Base-by-base conservation (phyloP, 2,329 filamentous ascomycete species). In the Trichoderma brevicompactum region DNA sequence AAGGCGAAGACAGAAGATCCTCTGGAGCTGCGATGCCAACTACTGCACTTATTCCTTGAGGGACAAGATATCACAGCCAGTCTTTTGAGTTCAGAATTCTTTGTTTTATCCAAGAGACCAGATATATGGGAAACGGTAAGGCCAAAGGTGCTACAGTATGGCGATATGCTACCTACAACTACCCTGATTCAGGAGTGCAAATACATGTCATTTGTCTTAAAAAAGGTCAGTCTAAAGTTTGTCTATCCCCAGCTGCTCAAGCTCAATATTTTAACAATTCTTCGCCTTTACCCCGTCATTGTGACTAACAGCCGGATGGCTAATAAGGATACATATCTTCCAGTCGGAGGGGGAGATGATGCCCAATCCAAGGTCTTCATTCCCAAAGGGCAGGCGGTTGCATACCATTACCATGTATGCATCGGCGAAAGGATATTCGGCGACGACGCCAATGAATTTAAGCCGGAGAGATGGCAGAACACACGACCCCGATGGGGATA, bases 201-300 rank as follows among this genome's bases (percentile, higher is more conserved):
- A 43, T 43, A 43, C n/a, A 15, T 43, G 41, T 43, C 41, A 43
- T 43, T 43, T 43, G 41, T 43, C 41, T 43, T 43, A 43, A 43
- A 43, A n/a, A 43, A 43, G 41, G 41, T 43, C 15, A 43, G 41
- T 43, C 41, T n/a, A 15, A 13, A 43, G 41, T 13, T 43, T 43
- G 41, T 43, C 41, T 43, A 13, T 43, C n/a, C 41, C n/a, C 41
- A 43, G n/a, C n/a, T 7, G 41, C 15, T 43, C 6, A 15, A n/a
- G 41, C 41, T 43, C 13, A 43, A 43, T 43, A 43, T n/a, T 13
- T 43, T 17, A 12, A 50, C 43, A 78, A 77, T 75, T 0, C 70
- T 84, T 23, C 77, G 82, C 7, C 71, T 84, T 19, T 80, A 77
- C 65, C 78, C 82, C 1, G 77, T 79, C 1, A 78, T 83, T 1